phyloP scores from a whole-genome alignment of 176 grass and related monocot genomes.

The Eremochloa ophiuroides region DNA sequence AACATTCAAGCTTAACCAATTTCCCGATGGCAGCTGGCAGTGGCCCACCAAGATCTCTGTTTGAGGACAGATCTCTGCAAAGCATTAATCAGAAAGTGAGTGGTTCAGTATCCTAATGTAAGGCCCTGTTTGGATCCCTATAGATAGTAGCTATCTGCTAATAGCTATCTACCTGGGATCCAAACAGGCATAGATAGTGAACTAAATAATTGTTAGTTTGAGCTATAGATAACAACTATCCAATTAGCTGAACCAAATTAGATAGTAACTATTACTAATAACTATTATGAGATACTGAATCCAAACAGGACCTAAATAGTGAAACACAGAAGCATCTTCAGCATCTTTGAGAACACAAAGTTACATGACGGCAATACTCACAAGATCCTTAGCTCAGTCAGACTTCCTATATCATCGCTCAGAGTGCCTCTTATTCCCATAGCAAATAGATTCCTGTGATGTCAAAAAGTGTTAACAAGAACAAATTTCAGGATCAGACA shows the following conservation, averaged over 20 bases:
- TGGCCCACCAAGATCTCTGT: conserved; percentile 36
- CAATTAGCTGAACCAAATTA: too few species aligned
- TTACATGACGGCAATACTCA: conserved; percentile 34
- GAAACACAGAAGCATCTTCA: not conserved
- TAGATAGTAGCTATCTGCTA: too few species aligned
- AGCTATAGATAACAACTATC: too few species aligned
- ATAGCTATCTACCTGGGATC: too few species aligned
- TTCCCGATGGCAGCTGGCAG: conserved; percentile 55
- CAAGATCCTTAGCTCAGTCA: conserved; percentile 48
- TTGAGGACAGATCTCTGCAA: conserved; percentile 78
- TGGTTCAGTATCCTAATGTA: not conserved
- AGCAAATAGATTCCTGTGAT: conserved; percentile 54
- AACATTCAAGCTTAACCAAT: conserved; percentile 33
- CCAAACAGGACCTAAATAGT: too few species aligned
- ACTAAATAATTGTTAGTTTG: too few species aligned
- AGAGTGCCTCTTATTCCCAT: conserved; percentile 57
- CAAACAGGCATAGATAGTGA: too few species aligned
- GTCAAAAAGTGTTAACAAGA: not conserved
- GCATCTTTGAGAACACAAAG: not conserved
- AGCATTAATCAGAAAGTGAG: not conserved
- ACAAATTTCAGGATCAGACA: not conserved
- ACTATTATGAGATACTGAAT: too few species aligned
- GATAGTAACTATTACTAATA: too few species aligned
- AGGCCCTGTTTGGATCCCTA: too few species aligned
- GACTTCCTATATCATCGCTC: conserved; percentile 48